phyloP scores from a whole-genome alignment of 371 early-diverging fungal genomes.

The Furculomyces boomerangus region DNA sequence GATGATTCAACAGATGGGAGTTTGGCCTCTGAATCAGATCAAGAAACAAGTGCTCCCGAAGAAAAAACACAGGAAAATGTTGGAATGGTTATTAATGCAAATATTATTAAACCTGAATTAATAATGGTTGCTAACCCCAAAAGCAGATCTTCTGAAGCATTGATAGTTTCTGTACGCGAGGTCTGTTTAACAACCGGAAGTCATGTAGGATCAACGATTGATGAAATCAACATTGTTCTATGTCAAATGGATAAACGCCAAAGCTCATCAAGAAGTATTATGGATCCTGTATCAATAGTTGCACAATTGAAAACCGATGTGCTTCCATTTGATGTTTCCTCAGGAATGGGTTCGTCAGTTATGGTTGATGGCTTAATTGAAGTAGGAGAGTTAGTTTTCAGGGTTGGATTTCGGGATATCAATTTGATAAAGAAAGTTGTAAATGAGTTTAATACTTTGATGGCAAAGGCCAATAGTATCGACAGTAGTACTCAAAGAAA shows the following conservation, averaged over 20 bases:
- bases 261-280: constrained; percentile 61
- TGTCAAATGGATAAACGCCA: constrained; percentile 74
- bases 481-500: background rate
- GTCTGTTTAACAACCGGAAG: constrained; percentile 59
- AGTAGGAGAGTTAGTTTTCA: background rate
- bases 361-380: background rate
- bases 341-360: background rate
- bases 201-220: constrained; percentile 47
- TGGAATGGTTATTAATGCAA: constrained; percentile 40
- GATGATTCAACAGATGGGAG: background rate
- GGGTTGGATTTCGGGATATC: background rate
- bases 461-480: background rate
- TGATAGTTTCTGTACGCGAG: constrained; percentile 63
- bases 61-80: background rate
- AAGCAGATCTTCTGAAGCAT: constrained; percentile 57
- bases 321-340: background rate
- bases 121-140: constrained; percentile 69
- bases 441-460: background rate
- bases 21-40: background rate
- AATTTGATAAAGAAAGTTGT: background rate
- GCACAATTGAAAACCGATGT: background rate
- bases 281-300: constrained; percentile 38
- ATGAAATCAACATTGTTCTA: constrained; percentile 76
- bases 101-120: constrained; percentile 69
- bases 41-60: background rate